Conservation (phyloP, 2,329 filamentous ascomycete species). For the Fusarium kyushuense region DNA sequence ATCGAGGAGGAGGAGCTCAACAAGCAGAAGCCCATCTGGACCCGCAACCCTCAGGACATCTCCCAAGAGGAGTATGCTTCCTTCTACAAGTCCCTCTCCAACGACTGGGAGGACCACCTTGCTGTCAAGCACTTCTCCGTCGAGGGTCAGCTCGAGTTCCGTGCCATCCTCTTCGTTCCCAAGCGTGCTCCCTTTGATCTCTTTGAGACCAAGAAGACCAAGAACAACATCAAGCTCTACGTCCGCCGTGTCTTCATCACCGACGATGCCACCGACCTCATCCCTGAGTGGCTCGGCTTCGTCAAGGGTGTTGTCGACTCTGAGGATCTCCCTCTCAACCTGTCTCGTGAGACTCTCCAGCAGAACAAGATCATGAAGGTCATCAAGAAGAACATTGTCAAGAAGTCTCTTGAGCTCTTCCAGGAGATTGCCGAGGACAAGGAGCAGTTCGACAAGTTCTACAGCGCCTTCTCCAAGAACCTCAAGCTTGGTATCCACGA, state of each 20-base stretch:
- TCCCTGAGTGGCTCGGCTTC: slow-evolving; percentile 99
- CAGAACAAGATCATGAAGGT: slow-evolving; percentile 99
- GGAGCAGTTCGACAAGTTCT: slow-evolving; percentile 99
- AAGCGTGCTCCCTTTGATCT: slow-evolving; percentile 99
- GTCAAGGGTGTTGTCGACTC: slow-evolving; percentile 99
- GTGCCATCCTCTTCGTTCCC: slow-evolving; percentile 98
- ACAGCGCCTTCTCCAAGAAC: slow-evolving; percentile 99
- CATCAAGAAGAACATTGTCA: slow-evolving; percentile 99
- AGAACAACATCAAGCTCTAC: slow-evolving; percentile 99
- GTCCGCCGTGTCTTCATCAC: slow-evolving; percentile 99
- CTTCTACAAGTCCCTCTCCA: slow-evolving; percentile 99
- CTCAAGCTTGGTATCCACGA: slow-evolving; percentile 99
- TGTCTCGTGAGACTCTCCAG: slow-evolving; percentile 99
- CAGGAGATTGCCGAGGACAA: slow-evolving; percentile 99
- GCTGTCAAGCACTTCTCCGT: slow-evolving; percentile 99
- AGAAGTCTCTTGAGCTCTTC: slow-evolving; percentile 99
- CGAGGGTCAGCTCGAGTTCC: slow-evolving; percentile 99
- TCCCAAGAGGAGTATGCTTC: slow-evolving; percentile 95
- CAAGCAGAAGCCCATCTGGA: slow-evolving; percentile 99
- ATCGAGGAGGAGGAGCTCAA: slow-evolving; percentile 99
- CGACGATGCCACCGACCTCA: slow-evolving; percentile 98
- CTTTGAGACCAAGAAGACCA: slow-evolving; percentile 99
- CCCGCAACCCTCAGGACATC: slow-evolving; percentile 96
- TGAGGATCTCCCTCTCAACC: slow-evolving; percentile 98
- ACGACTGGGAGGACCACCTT: slow-evolving; percentile 99